Evolutionary conservation across 345 rosid genomes (phyloP), one percentile per base, ranked within the genome.

Genomic region (Linum trigynum): DNA sequence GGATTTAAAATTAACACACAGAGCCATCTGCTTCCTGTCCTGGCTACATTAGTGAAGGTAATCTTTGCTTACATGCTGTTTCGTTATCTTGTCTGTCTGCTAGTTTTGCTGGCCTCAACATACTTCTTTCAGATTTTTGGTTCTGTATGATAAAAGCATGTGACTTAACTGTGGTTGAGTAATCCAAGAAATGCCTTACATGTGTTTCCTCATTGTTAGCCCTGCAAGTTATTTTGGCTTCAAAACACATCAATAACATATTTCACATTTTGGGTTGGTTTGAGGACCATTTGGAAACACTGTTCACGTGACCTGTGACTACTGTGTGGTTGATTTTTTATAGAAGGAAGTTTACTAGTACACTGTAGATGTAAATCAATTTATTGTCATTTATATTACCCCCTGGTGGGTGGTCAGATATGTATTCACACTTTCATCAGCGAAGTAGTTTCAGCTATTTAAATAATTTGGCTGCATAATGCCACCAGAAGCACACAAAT

Each of bases 1-100:
- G 99, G 99, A 63, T 95, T 91, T 78, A 91, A 87, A 82, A 86
- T 87, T 72, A 94, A 94, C 83, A 85, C 89, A 11, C 91, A 89
- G 81, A 82, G 63, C 58, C 96, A 95, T 66, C 97, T 95, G 39
- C 69, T 89, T 63, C 98, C 99, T 0, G 51, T 91, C 64, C 74
- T 95, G 76, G 99, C 99, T 64, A 95, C 99, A 62, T 77, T 91
- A 68, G 72, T 90, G 57, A 94, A 80, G 97, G 99, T 94, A 65
- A 69, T 59, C 59, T 58, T 57, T 53, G 62, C 50, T 56, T 16
- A 3, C 8, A 7, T 32, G 55, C 39, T 66, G 43, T 32, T 51
- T 35, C 4, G 38, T 39, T 16, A 39, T 11, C 6, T 11, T 9
- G 16, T 61, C n/a, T 23, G 32, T 23, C 32, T 23, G 32, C 32